These are phyloP conservation scores for Candida boidinii DNA, from an alignment of 805 yeast species.

Conservation along the genomic window DNA sequence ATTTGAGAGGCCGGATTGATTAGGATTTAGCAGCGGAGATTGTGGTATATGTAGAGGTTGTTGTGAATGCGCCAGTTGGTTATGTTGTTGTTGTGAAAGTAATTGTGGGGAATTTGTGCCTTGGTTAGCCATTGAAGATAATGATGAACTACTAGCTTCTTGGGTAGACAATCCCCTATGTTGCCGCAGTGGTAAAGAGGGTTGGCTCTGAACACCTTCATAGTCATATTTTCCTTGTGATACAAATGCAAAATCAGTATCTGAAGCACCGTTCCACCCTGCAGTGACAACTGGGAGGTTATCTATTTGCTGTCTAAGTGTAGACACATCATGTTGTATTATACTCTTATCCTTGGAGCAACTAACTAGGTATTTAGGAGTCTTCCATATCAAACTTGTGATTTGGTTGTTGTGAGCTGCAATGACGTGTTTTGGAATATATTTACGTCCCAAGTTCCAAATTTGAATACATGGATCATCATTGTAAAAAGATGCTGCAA, in stretches of 20 bases:
- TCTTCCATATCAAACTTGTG: conserved; percentile 50
- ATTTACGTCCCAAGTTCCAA: conserved; percentile 63
- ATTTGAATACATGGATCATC: conserved; percentile 66
- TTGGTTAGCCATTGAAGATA: no score
- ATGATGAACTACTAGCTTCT: no score
- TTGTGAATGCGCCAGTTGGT: background rate
- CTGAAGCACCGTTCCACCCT: conserved; percentile 46
- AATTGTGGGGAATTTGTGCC: no score
- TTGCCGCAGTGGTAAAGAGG: conserved; percentile 5
- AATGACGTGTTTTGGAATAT: conserved; percentile 53
- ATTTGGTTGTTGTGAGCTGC: conserved; percentile 41
- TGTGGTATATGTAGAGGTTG: background rate
- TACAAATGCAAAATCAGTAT: conserved; percentile 40
- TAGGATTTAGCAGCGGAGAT: background rate
- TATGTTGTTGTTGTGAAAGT: no score
- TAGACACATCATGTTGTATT: conserved; percentile 37
- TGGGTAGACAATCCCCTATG: conserved; percentile 5
- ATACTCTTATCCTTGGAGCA: conserved; percentile 43
- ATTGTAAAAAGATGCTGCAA: conserved; percentile 66
- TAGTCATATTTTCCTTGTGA: conserved; percentile 40
- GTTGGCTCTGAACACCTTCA: conserved; percentile 14
- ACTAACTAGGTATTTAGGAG: conserved; percentile 37
- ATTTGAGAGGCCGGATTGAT: background rate
- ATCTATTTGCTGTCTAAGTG: conserved; percentile 35
- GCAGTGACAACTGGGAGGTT: conserved; percentile 42